These are phyloP conservation scores for Trichocomaceae sp. DNA, from an alignment of 2,329 filamentous ascomycete genomes.

Conservation along the genomic window DNA sequence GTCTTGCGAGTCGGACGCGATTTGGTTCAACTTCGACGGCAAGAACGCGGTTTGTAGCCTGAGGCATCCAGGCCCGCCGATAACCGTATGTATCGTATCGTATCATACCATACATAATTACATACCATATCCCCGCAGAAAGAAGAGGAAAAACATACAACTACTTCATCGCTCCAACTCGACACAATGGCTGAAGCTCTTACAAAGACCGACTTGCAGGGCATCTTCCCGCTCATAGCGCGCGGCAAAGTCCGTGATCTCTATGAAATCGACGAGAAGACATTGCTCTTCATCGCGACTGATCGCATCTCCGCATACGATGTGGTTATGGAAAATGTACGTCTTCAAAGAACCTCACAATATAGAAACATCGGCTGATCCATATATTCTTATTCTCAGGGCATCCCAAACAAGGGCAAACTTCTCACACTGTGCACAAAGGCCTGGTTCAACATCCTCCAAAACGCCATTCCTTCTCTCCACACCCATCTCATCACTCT, in stretches of 20 bases:
- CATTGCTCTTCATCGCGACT: slow-evolving; percentile 74
- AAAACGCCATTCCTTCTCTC: slow-evolving; percentile 50
- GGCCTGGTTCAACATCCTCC: slow-evolving; percentile 62
- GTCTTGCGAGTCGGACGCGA: neutral
- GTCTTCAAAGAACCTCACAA: slow-evolving; percentile 30
- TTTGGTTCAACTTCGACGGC: neutral
- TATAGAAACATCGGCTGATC: neutral
- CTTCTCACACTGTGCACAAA: slow-evolving; percentile 61
- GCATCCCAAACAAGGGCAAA: slow-evolving; percentile 60
- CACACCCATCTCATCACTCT: slow-evolving; percentile 59
- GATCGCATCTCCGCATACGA: slow-evolving; percentile 96
- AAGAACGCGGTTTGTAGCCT: slow-evolving; percentile 6
- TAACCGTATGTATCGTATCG: neutral
- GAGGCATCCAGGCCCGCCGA: neutral
- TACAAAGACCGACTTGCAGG: slow-evolving; percentile 39
- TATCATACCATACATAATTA: too few species aligned
- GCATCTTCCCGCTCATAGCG: slow-evolving; percentile 46
- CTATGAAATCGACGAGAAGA: slow-evolving; percentile 63
- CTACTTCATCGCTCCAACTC: neutral
- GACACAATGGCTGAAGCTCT: slow-evolving; percentile 32
- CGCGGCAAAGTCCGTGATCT: slow-evolving; percentile 75
- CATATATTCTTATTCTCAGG: slow-evolving; percentile 36
- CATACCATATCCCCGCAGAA: neutral
- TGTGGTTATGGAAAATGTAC: slow-evolving; percentile 72
- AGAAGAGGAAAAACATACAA: neutral